Percentiles rank a stretch among this genome's conserved stretches.
phyloP scores from a whole-genome alignment of 805 yeast species.

The Ascoidea asiatica region DNA sequence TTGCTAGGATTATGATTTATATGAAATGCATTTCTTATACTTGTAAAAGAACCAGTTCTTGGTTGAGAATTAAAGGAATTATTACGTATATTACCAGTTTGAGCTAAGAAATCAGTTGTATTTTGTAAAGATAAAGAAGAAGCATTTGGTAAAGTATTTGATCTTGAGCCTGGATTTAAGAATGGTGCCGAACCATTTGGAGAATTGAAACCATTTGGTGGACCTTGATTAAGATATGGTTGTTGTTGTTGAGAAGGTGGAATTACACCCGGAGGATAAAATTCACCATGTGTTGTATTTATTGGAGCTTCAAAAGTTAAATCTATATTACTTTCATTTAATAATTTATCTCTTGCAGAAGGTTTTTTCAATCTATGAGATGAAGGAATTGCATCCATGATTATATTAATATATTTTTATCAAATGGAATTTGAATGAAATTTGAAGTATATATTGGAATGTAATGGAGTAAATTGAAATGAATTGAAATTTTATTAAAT shows the following conservation, averaged over 20 bases:
- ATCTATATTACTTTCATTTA: neutral
- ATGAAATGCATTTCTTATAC: neutral
- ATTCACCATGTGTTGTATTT: neutral
- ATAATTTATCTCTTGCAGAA: neutral
- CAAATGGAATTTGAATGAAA: too few species aligned
- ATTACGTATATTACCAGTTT: neutral
- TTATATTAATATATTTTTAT: too few species aligned
- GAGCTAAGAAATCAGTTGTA: neutral
- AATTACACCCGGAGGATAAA: neutral
- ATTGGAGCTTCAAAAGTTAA: neutral
- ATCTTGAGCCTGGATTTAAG: neutral
- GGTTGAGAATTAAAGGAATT: neutral
- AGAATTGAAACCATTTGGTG: neutral
- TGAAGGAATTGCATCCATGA: neutral
- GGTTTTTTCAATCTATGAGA: neutral
- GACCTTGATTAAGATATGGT: neutral
- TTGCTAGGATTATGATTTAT: neutral
- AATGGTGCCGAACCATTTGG: too few species aligned
- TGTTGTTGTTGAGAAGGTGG: neutral
- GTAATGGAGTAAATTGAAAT: too few species aligned
- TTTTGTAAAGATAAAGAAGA: neutral
- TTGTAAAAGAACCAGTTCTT: neutral
- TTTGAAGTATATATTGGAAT: too few species aligned
- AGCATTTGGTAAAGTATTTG: neutral
- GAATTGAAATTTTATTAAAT: too few species aligned